These are phyloP conservation scores for Lachnellula occidentalis DNA, from an alignment of 2,329 filamentous ascomycete genomes.

Conservation along the genomic window DNA sequence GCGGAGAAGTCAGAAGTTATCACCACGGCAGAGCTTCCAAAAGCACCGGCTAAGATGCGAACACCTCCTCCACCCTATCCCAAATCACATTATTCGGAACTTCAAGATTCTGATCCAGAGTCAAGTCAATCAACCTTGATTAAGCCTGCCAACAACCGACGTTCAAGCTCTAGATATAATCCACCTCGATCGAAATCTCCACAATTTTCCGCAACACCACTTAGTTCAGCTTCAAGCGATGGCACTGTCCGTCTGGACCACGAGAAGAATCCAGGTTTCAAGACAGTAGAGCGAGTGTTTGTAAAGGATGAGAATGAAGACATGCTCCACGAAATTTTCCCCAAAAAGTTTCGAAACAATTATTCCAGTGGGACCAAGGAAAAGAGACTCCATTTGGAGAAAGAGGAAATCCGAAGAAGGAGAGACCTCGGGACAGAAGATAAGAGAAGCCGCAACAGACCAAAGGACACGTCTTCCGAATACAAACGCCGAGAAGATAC, in stretches of 20 bases:
- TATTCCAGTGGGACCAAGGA: too few relatives aligned
- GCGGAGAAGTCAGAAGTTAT: neutral
- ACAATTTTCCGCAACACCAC: neutral
- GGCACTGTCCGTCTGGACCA: neutral
- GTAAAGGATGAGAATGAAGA: neutral
- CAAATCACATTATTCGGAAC: neutral
- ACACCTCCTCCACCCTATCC: neutral
- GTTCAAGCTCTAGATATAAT: neutral
- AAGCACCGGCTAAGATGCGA: neutral
- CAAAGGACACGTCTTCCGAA: neutral
- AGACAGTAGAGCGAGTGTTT: neutral
- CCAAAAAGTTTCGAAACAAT: neutral
- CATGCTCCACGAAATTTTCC: neutral
- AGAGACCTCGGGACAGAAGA: neutral
- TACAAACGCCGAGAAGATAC: neutral
- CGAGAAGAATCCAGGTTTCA: neutral
- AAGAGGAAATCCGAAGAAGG: neutral
- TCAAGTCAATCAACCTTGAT: neutral
- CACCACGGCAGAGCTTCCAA: too few relatives aligned
- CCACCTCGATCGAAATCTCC: neutral
- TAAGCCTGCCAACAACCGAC: neutral
- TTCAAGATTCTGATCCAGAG: neutral
- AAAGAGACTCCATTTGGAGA: neutral
- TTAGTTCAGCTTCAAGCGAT: neutral
- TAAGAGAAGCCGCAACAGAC: neutral